Conservation (phyloP, 75 land plant species). For the Larix kaempferi region DNA sequence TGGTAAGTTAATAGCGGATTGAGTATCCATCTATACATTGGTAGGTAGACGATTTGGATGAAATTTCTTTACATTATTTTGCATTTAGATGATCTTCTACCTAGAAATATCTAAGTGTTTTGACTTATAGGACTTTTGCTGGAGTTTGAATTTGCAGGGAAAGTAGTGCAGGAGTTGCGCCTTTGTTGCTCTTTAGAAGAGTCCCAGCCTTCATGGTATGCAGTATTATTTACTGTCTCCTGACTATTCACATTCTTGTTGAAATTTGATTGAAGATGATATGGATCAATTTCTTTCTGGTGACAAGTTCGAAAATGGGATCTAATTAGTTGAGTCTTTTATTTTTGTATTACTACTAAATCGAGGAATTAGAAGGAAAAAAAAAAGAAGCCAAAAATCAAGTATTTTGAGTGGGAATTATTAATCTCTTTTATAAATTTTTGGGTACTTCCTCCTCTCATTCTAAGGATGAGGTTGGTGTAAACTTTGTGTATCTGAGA, state of each 20-base stretch:
- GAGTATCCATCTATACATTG: not conserved
- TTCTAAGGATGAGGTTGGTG: no score
- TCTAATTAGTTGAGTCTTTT: not conserved
- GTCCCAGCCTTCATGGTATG: slow-evolving; percentile 36
- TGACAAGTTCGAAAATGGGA: not conserved
- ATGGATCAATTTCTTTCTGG: not conserved
- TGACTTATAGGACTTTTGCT: not conserved
- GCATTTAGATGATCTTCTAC: no score
- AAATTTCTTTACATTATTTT: not conserved
- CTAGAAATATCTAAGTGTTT: not conserved
- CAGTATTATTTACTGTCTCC: not conserved
- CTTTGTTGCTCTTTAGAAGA: slow-evolving; percentile 29
- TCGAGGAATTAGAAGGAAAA: not conserved
- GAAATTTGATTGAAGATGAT: not conserved
- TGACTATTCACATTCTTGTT: not conserved
- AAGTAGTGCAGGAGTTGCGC: slow-evolving; percentile 31
- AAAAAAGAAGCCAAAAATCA: not conserved
- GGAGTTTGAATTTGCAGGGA: slow-evolving; percentile 16
- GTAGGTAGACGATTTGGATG: not conserved
- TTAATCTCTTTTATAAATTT: not conserved
- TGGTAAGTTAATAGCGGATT: slow-evolving; percentile 1
- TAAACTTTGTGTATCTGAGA: no score
- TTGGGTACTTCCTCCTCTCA: no score
- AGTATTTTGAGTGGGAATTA: not conserved
- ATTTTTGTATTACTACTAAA: not conserved